Conservation (phyloP, 257 asterid species). For the Nicotiana noctiflora region DNA sequence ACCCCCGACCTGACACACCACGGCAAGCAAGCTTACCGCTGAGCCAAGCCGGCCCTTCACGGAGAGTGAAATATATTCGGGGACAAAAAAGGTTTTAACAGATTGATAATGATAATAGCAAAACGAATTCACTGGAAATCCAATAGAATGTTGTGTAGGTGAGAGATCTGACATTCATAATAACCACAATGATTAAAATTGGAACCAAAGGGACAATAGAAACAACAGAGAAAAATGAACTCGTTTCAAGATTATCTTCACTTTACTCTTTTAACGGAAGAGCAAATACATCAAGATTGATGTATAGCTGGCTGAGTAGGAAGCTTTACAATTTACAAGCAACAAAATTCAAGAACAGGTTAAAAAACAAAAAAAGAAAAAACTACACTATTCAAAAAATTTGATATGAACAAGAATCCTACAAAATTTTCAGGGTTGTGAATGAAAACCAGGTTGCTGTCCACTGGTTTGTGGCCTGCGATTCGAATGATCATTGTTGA, state of each 20-base stretch:
- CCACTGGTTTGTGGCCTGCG: conserved; percentile 24
- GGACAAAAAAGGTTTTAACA: no score
- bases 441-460: conserved; percentile 22
- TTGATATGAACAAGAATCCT: neutral
- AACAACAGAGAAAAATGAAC: neutral
- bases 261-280: neutral
- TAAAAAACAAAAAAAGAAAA: neutral
- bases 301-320: neutral
- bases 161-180: neutral
- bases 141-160: neutral
- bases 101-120: no score
- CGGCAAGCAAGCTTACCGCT: no score
- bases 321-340: neutral
- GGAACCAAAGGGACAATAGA: neutral
- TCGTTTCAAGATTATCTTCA: neutral
- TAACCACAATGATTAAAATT: neutral
- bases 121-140: no score
- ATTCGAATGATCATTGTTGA: conserved; percentile 13
- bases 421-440: conserved; percentile 34
- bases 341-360: neutral
- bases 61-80: no score
- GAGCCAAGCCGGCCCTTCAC: no score
- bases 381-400: neutral
- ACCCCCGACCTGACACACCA: no score
- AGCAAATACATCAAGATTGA: neutral